Evolutionary conservation across 2,329 filamentous ascomycete genomes (phyloP), one percentile per base, ranked within the genome.

Genomic region (Diplodia scrobiculata): DNA sequence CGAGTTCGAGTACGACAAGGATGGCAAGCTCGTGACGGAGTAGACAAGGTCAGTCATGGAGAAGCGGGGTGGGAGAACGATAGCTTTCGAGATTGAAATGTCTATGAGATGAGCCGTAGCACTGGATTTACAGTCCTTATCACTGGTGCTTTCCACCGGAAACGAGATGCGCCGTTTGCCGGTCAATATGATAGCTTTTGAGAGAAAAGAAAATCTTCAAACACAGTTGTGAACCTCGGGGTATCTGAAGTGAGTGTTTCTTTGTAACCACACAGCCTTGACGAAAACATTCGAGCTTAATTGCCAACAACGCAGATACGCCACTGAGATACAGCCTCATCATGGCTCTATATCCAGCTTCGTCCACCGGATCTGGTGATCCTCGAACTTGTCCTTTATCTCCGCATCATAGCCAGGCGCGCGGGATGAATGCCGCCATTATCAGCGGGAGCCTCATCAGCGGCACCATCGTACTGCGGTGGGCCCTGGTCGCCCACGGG

Each of bases 401-500:
- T 52, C 29, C 71, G 67, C 74, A 79, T 73, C 76, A 75, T 74
- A 13, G 76, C 76, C 64, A 78, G 68, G 68, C 77, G 69, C 38
- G 72, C 73, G 9, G 77, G 77, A 67, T 79, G 76, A 17, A 79
- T 79, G n/a, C 74, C 75, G 36, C 48, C 68, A 59, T 73, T 71
- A 25, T 71, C 68, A 11, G 70, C 69, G 1, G 29, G 29, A 3
- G 50, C 55, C 6, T 67, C 41, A 29, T 50, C 29, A 3, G 53
- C 66, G 17, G 63, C 58, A 34, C 51, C 55, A 4, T 69, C 68
- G 36, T 68, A 59, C 7, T 69, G 65, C 17, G 69, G 67, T 36
- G 75, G 65, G 54, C 74, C 74, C 67, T 74, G 73, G 62, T 72
- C 72, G 52, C 62, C 29, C 13, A 71, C 67, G 9, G 60, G 47